Evolutionary conservation across 2,329 filamentous ascomycete species (phyloP), one percentile per base, ranked within the genome.

Genomic region (Pseudopyricularia cyperi): DNA sequence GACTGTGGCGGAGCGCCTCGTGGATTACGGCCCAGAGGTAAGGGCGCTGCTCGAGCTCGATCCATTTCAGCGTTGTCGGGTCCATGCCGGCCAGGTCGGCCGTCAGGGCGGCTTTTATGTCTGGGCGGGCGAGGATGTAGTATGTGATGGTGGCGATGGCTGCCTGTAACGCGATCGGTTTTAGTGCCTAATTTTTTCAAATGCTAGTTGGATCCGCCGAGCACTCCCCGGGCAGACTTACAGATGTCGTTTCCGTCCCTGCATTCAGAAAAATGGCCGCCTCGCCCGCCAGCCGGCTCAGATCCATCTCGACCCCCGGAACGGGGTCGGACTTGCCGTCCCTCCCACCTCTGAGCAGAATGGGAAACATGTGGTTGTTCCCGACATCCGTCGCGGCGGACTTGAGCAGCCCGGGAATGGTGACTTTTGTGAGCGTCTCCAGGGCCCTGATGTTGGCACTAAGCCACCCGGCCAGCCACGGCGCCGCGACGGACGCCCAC

Each of bases 221-320:
- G 12, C 35, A 39, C 24, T 4, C 8, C 24, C 19, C 39, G 22
- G 17, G 11, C 9, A 44, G 3, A 24, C 39, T 8, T 44, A 44
- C 39, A 26, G 60, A 61, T 3, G 63, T 66, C 2, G 65, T 72
- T 54, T 72, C 69, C 0, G 65, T 66, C 0, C 69, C 70, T 1
- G 66, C 70, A 1, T 60, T 56, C 0, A 71, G 50, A 19, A 73
- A 53, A 4, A 62, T 57, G n/a, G 64, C 63, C 0, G 63, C 69
- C 46, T 73, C 71, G 4, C 69, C 61, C 7, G 60, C 60, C 1
- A 71, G 56, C 1, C 67, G 60, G 11, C 61, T 57, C 3, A 57
- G 44, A 7, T 52, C 51, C 35, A 55, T 57, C 39, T 44, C 39
- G 11, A 17, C 39, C 9, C 39, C 39, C 24, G 39, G 39, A 1